Conservation (phyloP, 78 protist genomes). For the Dictyostelium discoideum region DNA sequence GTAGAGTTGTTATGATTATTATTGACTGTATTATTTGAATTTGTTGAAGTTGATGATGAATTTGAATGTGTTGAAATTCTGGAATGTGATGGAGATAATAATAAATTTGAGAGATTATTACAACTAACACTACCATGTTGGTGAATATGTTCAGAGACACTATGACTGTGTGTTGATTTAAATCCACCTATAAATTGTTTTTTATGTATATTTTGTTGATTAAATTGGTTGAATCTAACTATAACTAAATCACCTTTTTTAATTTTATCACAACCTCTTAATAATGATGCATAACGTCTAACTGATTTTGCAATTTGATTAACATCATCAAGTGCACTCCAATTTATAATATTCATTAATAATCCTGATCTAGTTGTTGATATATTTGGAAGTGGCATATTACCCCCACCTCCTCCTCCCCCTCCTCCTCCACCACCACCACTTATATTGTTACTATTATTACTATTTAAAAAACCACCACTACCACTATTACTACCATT, state of each 20-base stretch:
- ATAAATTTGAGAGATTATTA: background rate
- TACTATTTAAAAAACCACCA: background rate
- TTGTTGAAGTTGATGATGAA: background rate
- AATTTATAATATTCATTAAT: slow-evolving; percentile 53
- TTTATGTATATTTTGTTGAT: slow-evolving; percentile 12
- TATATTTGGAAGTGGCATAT: slow-evolving; percentile 6
- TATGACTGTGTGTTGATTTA: background rate
- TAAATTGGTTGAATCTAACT: slow-evolving; percentile 26
- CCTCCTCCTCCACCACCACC: background rate
- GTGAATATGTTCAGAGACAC: background rate
- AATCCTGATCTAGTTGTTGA: slow-evolving; percentile 39
- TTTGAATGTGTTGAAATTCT: background rate
- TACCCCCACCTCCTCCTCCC: background rate
- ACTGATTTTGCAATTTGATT: slow-evolving; percentile 52
- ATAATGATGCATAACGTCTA: slow-evolving; percentile 61
- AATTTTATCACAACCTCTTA: slow-evolving; percentile 60
- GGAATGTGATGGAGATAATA: background rate
- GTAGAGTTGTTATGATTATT: background rate
- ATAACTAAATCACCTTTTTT: slow-evolving; percentile 57
- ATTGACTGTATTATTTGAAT: background rate
- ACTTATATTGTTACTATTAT: background rate
- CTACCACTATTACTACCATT: background rate
- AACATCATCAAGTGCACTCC: slow-evolving; percentile 68
- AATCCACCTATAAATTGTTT: slow-evolving; percentile 25
- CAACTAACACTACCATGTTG: background rate